Conservation (phyloP, 169 alveolate species). For the Plasmodium blacklocki region DNA sequence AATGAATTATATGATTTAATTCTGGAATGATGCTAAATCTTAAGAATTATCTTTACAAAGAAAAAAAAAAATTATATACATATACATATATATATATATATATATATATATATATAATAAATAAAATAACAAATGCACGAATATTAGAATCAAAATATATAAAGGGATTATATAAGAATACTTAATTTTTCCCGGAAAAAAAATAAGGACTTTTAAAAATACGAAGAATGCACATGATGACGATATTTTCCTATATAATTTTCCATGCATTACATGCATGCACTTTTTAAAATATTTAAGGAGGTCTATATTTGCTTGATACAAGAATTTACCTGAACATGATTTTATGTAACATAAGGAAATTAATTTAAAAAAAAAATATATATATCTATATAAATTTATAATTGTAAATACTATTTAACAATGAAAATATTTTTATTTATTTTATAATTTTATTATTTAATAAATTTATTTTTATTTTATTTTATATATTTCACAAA, state of each 20-base stretch:
- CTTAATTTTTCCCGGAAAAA: neutral
- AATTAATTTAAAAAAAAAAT: too few species aligned
- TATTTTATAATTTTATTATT: neutral
- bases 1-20: too few species aligned
- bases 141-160: neutral
- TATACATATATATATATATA: neutral
- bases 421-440: neutral
- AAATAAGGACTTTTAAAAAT: conserved; percentile 5
- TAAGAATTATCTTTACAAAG: neutral
- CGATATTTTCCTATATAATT: conserved; percentile 11
- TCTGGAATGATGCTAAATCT: too few species aligned
- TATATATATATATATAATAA: too few species aligned
- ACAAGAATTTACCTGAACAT: neutral
- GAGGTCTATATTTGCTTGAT: neutral
- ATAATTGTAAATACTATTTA: neutral
- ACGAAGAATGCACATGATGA: neutral
- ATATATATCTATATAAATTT: too few species aligned
- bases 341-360: too few species aligned
- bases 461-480: neutral
- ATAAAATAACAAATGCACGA: neutral
- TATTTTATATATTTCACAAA: neutral
- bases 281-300: conserved; percentile 10
- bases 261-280: conserved; percentile 36
- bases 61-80: neutral
- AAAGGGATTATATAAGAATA: neutral